Evolutionary conservation across 2,329 filamentous ascomycete species (phyloP).

Genomic region (Tricladium varicosporioides): DNA sequence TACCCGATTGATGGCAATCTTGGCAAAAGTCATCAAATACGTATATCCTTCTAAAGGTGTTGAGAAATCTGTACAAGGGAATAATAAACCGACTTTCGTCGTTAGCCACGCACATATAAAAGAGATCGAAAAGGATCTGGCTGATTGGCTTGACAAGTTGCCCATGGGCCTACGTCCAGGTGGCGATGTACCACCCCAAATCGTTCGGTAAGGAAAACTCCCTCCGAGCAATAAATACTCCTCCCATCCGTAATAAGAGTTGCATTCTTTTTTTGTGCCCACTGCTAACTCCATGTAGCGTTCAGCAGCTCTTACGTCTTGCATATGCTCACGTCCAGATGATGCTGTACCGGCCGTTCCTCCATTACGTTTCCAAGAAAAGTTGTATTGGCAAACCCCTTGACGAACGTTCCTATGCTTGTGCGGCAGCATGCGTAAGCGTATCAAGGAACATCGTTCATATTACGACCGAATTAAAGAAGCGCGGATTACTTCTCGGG

Average conservation of each 20-base stretch:
- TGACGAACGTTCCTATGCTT: constrained; percentile 78
- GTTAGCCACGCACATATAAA: constrained; percentile 64
- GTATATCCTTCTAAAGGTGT: constrained; percentile 63
- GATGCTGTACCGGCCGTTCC: constrained; percentile 77
- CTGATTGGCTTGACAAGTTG: constrained; percentile 63
- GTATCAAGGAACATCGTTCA: constrained; percentile 72
- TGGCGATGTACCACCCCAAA: constrained; percentile 69
- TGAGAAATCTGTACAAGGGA: constrained; percentile 41
- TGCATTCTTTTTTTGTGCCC: background rate
- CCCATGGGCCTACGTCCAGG: constrained; percentile 78
- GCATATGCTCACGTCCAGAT: constrained; percentile 83
- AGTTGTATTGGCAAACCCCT: constrained; percentile 54
- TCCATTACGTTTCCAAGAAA: constrained; percentile 75
- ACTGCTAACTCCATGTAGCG: constrained; percentile 37
- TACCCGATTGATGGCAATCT: constrained; percentile 60
- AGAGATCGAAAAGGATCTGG: constrained; percentile 62
- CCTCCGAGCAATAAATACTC: background rate
- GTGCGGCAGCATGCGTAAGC: constrained; percentile 59
- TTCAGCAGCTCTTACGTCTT: constrained; percentile 74
- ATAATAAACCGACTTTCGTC: constrained; percentile 49
- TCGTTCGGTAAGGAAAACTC: constrained; percentile 63
- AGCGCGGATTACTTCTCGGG: constrained; percentile 70
- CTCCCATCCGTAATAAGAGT: background rate
- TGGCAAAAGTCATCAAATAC: constrained; percentile 62
- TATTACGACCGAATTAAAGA: constrained; percentile 75